A percentile compares a stretch with the other conserved stretches of the same genome.
Conservation (phyloP, 2,329 filamentous ascomycete genomes). For the Arthrobotrys iridis region DNA sequence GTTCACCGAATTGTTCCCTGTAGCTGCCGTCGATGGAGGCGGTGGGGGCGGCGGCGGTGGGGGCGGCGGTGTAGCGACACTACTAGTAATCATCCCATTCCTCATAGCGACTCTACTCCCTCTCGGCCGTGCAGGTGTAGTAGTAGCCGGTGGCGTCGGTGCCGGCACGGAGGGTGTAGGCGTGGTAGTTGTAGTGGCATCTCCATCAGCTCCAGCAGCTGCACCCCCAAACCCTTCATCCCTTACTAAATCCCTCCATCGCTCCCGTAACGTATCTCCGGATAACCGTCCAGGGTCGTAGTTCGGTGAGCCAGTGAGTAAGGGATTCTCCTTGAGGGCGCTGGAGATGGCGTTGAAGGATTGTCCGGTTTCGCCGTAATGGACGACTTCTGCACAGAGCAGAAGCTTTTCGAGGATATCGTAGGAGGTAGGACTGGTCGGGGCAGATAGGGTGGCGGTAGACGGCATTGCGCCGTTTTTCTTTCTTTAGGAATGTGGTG, state of each 20-base stretch:
- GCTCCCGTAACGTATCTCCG: slow-evolving; percentile 43
- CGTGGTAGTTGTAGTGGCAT: background rate
- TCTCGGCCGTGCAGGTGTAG: slow-evolving; percentile 27
- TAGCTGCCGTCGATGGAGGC: background rate
- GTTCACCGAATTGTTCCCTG: background rate
- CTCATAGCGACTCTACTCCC: slow-evolving; percentile 44
- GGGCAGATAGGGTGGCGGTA: slow-evolving; percentile 27
- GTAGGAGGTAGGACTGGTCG: slow-evolving; percentile 40
- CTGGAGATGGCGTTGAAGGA: slow-evolving; percentile 45
- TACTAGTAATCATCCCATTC: slow-evolving; percentile 49
- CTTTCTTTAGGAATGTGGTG: too few species aligned
- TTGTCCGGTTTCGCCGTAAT: slow-evolving; percentile 43
- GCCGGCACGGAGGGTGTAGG: too few species aligned
- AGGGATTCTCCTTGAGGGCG: slow-evolving; percentile 45
- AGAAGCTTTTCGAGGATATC: slow-evolving; percentile 49
- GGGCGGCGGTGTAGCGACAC: slow-evolving; percentile 12
- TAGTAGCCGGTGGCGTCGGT: background rate
- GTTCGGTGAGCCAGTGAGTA: slow-evolving; percentile 47
- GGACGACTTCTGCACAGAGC: slow-evolving; percentile 42
- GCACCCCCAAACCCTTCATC: slow-evolving; percentile 41
- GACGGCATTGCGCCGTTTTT: slow-evolving; percentile 44
- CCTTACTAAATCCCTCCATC: slow-evolving; percentile 46
- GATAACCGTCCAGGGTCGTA: slow-evolving; percentile 45
- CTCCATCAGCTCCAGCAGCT: background rate
- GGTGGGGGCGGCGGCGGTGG: background rate